Percentiles rank a stretch among this genome's conserved stretches.
phyloP scores from a whole-genome alignment of 208 protist species.

The Herpetomonas tarakana region DNA sequence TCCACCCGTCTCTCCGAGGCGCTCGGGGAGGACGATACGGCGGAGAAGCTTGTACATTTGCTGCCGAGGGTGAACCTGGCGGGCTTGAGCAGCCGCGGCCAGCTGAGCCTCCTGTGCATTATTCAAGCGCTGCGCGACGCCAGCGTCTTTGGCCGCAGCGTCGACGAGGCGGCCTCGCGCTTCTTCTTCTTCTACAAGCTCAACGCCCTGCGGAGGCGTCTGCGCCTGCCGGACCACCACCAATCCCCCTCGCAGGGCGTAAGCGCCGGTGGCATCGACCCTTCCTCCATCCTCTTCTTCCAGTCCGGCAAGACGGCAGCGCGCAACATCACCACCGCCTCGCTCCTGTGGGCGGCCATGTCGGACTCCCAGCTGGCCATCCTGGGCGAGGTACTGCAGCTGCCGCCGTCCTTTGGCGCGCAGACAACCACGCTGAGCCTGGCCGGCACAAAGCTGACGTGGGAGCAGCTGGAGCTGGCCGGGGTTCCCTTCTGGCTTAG shows the following conservation, averaged over 20 bases:
- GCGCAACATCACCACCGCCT: slow-evolving; percentile 33
- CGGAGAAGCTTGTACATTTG: slow-evolving; percentile 39
- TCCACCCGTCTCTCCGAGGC: slow-evolving; percentile 10
- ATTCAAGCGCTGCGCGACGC: slow-evolving; percentile 57
- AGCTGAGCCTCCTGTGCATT: slow-evolving; percentile 71
- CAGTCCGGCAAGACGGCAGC: slow-evolving; percentile 39
- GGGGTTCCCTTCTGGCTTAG: slow-evolving; percentile 72
- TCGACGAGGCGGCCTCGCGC: slow-evolving; percentile 71
- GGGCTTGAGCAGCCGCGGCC: slow-evolving; percentile 47
- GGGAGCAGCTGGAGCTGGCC: slow-evolving; percentile 57
- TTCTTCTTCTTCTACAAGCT: slow-evolving; percentile 73
- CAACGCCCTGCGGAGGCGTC: slow-evolving; percentile 43
- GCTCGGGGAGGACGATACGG: slow-evolving; percentile 17
- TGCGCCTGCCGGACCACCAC: slow-evolving; percentile 33
- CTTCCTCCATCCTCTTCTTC: slow-evolving; percentile 40
- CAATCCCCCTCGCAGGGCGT: slow-evolving; percentile 5
- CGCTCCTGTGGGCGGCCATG: slow-evolving; percentile 58
- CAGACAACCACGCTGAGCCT: background rate
- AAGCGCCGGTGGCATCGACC: slow-evolving; percentile 14
- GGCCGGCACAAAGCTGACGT: slow-evolving; percentile 20
- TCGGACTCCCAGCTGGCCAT: slow-evolving; percentile 61
- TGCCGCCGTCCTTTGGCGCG: background rate
- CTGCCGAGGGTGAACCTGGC: slow-evolving; percentile 51
- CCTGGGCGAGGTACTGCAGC: slow-evolving; percentile 22
- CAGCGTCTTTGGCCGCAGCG: slow-evolving; percentile 37